Percentiles rank a stretch among this genome's conserved stretches.
phyloP scores from a whole-genome alignment of 2,329 filamentous ascomycete genomes.

The Bipolaris zeicola region DNA sequence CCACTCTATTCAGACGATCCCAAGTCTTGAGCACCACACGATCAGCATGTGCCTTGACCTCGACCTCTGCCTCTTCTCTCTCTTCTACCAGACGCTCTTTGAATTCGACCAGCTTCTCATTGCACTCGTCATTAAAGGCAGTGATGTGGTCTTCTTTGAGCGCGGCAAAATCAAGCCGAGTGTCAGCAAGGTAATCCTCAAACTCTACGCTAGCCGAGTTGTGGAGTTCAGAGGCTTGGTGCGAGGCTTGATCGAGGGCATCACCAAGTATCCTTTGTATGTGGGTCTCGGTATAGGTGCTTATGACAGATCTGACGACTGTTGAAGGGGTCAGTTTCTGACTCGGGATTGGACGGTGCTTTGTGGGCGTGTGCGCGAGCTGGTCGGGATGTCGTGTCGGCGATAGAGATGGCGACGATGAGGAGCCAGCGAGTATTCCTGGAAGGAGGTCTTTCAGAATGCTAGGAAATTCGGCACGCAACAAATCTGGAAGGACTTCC shows the following conservation, averaged over 20 bases:
- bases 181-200: slow-evolving; percentile 2
- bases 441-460: slow-evolving; percentile 3
- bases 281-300: not conserved
- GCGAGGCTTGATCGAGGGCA: not conserved
- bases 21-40: not conserved
- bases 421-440: slow-evolving; percentile 2
- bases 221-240: slow-evolving; percentile 1
- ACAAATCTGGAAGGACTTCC: slow-evolving; percentile 4
- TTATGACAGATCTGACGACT: not conserved
- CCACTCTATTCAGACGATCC: not conserved
- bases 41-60: slow-evolving; percentile 2
- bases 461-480: slow-evolving; percentile 2
- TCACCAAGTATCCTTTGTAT: not conserved
- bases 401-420: not conserved
- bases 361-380: not conserved
- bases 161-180: not conserved
- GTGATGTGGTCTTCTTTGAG: slow-evolving; percentile 6
- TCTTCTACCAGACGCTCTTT: slow-evolving; percentile 3
- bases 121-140: slow-evolving; percentile 4
- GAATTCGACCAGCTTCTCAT: slow-evolving; percentile 6
- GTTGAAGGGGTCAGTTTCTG: not conserved
- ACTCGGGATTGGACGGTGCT: not conserved
- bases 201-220: slow-evolving; percentile 1
- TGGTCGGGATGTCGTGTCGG: not conserved
- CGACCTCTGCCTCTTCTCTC: slow-evolving; percentile 1